Evolutionary conservation across 2,329 filamentous ascomycete genomes (phyloP).

Genomic region (Sporothrix pseudoabietina): DNA sequence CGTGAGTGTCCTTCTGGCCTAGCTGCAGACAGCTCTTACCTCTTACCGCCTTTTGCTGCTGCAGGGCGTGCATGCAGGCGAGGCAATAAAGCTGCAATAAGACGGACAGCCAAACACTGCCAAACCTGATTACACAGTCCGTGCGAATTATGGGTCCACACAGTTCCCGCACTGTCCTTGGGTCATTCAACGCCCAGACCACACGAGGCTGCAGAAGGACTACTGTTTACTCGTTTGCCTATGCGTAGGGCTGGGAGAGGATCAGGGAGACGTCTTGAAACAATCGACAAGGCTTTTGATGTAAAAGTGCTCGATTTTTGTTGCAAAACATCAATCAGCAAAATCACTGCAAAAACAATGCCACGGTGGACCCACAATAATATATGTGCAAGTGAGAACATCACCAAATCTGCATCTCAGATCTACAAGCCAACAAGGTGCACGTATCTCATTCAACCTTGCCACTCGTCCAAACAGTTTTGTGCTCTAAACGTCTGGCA

Average conservation of each 20-base stretch:
- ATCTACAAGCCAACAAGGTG: background rate
- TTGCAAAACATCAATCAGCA: background rate
- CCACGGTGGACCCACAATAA: background rate
- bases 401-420: background rate
- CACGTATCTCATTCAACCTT: background rate
- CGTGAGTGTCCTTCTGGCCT: background rate
- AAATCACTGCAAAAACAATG: background rate
- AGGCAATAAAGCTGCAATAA: constrained; percentile 13
- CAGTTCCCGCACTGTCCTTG: constrained; percentile 13
- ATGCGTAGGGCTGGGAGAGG: constrained; percentile 7
- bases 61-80: background rate
- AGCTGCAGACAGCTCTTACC: constrained; percentile 18
- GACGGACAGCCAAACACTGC: background rate
- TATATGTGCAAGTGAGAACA: background rate
- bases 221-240: background rate
- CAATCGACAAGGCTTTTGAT: background rate
- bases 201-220: constrained; percentile 8
- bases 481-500: background rate
- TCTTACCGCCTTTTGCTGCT: constrained; percentile 20
- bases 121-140: background rate
- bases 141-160: background rate
- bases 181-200: constrained; percentile 1
- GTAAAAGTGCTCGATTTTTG: background rate
- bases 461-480: background rate
- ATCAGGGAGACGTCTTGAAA: background rate